Conservation (phyloP, 768 basidiomycete genomes). For the Mrakia blollopis region DNA sequence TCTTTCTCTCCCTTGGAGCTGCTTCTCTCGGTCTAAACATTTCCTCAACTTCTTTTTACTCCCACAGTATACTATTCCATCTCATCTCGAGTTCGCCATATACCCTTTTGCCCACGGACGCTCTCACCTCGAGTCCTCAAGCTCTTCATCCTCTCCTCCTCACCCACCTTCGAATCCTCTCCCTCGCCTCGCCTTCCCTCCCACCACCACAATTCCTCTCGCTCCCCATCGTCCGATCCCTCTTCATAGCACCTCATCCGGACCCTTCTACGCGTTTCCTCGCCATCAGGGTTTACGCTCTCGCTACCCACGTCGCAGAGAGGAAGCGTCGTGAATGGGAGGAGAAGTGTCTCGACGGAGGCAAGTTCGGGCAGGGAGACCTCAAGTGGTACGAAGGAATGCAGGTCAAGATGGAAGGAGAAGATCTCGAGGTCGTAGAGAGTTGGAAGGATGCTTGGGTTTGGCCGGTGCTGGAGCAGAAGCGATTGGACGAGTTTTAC, state of each 20-base stretch:
- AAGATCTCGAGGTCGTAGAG: slow-evolving; percentile 37
- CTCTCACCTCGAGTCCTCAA: slow-evolving; percentile 30
- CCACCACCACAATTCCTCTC: slow-evolving; percentile 29
- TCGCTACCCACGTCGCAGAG: slow-evolving; percentile 47
- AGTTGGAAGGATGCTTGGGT: slow-evolving; percentile 69
- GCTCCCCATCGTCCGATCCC: slow-evolving; percentile 33
- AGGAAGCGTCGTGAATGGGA: slow-evolving; percentile 65
- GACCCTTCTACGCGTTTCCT: slow-evolving; percentile 48
- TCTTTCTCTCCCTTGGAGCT: neutral
- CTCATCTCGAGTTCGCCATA: slow-evolving; percentile 41
- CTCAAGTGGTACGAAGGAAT: slow-evolving; percentile 46
- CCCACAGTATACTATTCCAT: slow-evolving; percentile 51
- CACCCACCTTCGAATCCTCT: slow-evolving; percentile 25
- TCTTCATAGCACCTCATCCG: slow-evolving; percentile 32
- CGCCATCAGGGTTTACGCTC: slow-evolving; percentile 70
- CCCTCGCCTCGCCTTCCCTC: slow-evolving; percentile 21
- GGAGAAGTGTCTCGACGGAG: slow-evolving; percentile 54
- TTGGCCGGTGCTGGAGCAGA: slow-evolving; percentile 63
- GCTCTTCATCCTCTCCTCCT: slow-evolving; percentile 30
- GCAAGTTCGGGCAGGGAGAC: slow-evolving; percentile 52
- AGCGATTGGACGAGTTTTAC: slow-evolving; percentile 53
- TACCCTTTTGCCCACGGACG: slow-evolving; percentile 26
- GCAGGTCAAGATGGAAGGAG: slow-evolving; percentile 2
- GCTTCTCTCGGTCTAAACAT: neutral
- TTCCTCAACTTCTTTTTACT: slow-evolving; percentile 51